Conservation (phyloP, 805 yeast species). For the Brettanomyces nanus region DNA sequence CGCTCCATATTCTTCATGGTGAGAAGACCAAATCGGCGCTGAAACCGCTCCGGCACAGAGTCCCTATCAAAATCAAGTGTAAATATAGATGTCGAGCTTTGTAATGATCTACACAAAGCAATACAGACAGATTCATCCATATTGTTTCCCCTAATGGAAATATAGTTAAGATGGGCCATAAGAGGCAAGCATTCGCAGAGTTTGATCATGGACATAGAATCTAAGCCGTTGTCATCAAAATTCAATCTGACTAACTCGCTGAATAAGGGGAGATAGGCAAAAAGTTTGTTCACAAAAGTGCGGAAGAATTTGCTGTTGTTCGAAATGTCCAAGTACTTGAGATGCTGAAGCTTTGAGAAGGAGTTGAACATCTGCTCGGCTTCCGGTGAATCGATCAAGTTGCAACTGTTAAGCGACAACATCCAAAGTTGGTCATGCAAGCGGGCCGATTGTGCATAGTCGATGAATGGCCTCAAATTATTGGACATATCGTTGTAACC, state of each 20-base stretch:
- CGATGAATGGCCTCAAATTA: conserved; percentile 30
- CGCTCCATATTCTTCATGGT: conserved; percentile 77
- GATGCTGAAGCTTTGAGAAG: conserved; percentile 44
- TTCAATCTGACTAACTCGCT: conserved; percentile 57
- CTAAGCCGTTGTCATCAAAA: conserved; percentile 59
- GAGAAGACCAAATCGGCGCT: conserved; percentile 67
- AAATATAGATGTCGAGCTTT: conserved; percentile 53
- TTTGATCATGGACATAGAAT: conserved; percentile 45
- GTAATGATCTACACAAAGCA: conserved; percentile 62
- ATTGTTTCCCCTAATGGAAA: conserved; percentile 60
- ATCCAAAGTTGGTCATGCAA: conserved; percentile 28
- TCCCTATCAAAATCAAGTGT: conserved; percentile 62
- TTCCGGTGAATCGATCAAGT: conserved; percentile 44
- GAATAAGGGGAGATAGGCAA: conserved; percentile 61
- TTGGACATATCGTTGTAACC: conserved; percentile 68
- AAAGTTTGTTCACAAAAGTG: conserved; percentile 44
- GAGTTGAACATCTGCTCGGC: conserved; percentile 40
- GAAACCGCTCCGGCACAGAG: conserved; percentile 50
- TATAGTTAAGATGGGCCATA: conserved; percentile 56
- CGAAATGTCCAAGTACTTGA: conserved; percentile 71
- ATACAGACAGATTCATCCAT: conserved; percentile 54
- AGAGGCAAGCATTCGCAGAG: conserved; percentile 64
- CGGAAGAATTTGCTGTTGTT: conserved; percentile 64
- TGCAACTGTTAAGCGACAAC: conserved; percentile 60
- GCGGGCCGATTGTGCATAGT: conserved; percentile 16